phyloP scores from a whole-genome alignment of 2,329 filamentous ascomycete genomes.

The Aspergillus proliferans region DNA sequence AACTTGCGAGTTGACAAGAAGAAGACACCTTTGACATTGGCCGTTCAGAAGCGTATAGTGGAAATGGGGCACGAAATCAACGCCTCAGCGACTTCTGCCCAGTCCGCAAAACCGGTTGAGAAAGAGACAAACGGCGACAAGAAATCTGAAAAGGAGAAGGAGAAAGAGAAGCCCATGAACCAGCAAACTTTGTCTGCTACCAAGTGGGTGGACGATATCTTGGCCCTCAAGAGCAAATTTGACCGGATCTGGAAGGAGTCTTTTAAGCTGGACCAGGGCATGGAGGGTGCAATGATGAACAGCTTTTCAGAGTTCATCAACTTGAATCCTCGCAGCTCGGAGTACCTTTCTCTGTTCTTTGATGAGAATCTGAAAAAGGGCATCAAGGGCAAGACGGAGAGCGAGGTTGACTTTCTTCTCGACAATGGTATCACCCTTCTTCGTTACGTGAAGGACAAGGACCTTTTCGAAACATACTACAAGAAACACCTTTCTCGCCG shows the following conservation, averaged over 20 bases:
- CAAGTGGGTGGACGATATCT: slow-evolving; percentile 89
- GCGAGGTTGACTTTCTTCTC: slow-evolving; percentile 73
- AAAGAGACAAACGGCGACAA: slow-evolving; percentile 48
- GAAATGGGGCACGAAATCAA: slow-evolving; percentile 82
- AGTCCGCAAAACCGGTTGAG: slow-evolving; percentile 42
- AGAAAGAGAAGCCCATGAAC: slow-evolving; percentile 54
- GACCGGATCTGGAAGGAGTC: slow-evolving; percentile 69
- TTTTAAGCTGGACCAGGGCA: slow-evolving; percentile 66
- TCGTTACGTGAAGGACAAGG: slow-evolving; percentile 83
- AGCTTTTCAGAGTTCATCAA: slow-evolving; percentile 95
- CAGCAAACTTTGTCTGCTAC: slow-evolving; percentile 82
- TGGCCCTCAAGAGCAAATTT: slow-evolving; percentile 81
- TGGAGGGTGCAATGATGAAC: slow-evolving; percentile 76
- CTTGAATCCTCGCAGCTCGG: slow-evolving; percentile 73
- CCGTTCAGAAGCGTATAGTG: slow-evolving; percentile 67
- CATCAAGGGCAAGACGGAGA: slow-evolving; percentile 85
- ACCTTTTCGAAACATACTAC: slow-evolving; percentile 95
- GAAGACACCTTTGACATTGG: slow-evolving; percentile 63
- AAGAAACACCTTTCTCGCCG: slow-evolving; percentile 91
- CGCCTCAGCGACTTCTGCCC: slow-evolving; percentile 44
- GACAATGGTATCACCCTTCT: slow-evolving; percentile 86
- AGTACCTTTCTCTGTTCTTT: slow-evolving; percentile 93
- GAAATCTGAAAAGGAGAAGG: slow-evolving; percentile 40
- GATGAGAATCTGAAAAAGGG: slow-evolving; percentile 94
- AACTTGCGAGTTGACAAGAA: slow-evolving; percentile 70